Conservation (phyloP, 2,329 filamentous ascomycete species). For the Blastomyces emzantsi region DNA sequence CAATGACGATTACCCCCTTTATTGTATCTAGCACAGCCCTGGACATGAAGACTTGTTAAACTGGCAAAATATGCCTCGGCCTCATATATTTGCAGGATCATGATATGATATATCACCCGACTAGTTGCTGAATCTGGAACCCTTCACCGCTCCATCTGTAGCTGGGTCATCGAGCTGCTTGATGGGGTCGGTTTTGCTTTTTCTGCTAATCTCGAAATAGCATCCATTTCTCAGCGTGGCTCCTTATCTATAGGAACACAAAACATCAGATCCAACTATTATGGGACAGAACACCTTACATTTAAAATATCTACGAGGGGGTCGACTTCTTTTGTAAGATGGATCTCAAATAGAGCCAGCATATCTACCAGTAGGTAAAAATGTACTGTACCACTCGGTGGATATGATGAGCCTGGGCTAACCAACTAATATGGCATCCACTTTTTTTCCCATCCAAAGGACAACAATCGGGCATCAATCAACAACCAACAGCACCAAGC, state of each 20-base stretch:
- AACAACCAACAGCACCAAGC: neutral
- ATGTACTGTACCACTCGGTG: too few species aligned
- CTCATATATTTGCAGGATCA: neutral
- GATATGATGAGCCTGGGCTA: neutral
- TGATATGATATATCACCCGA: neutral
- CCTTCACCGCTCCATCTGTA: neutral
- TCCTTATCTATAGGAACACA: conserved; percentile 1
- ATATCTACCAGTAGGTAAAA: neutral
- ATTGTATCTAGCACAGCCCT: neutral
- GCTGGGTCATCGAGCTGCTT: neutral
- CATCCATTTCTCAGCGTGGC: neutral
- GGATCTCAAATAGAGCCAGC: neutral
- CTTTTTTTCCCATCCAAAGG: neutral
- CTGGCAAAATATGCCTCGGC: neutral
- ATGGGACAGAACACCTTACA: neutral
- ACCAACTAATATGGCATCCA: neutral
- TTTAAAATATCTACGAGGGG: neutral
- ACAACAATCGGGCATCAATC: conserved; percentile 5
- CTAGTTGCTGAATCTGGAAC: neutral
- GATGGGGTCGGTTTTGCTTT: neutral
- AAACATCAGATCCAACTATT: neutral
- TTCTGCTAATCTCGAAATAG: neutral
- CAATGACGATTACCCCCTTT: neutral
- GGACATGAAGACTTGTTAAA: neutral
- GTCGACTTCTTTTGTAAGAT: neutral